Evolutionary conservation across 2,329 filamentous ascomycete genomes (phyloP).

Genomic region (Cercospora sp.): DNA sequence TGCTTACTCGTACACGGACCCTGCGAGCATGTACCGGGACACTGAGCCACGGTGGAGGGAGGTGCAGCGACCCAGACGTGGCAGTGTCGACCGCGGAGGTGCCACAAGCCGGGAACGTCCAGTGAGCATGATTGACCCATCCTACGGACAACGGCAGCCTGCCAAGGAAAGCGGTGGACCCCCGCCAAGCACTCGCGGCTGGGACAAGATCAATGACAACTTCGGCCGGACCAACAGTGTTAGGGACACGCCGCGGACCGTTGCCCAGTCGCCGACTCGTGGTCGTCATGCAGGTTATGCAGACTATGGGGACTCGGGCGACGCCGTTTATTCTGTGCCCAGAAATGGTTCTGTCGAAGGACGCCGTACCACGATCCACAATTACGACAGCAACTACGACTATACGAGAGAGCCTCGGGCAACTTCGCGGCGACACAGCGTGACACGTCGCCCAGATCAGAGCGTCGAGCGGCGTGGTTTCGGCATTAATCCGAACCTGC

Average conservation of each 20-base stretch:
- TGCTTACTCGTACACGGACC: slow-evolving; percentile 52
- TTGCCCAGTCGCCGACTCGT: slow-evolving; percentile 33
- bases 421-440: slow-evolving; percentile 39
- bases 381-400: slow-evolving; percentile 47
- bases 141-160: slow-evolving; percentile 33
- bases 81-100: slow-evolving; percentile 46
- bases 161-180: slow-evolving; percentile 49
- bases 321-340: slow-evolving; percentile 42
- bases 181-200: slow-evolving; percentile 67
- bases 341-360: slow-evolving; percentile 41
- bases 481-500: slow-evolving; percentile 41
- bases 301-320: slow-evolving; percentile 32
- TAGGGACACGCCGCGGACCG: slow-evolving; percentile 40
- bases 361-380: slow-evolving; percentile 49
- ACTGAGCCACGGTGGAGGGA: slow-evolving; percentile 51
- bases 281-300: slow-evolving; percentile 27
- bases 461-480: slow-evolving; percentile 51
- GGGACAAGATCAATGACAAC: slow-evolving; percentile 64
- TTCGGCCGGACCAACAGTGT: slow-evolving; percentile 48
- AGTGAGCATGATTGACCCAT: slow-evolving; percentile 45
- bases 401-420: slow-evolving; percentile 46
- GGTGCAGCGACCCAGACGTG: slow-evolving; percentile 41
- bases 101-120: slow-evolving; percentile 45
- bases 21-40: slow-evolving; percentile 52
- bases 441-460: slow-evolving; percentile 42